Percentiles rank a stretch among this genome's conserved stretches.
phyloP scores from a whole-genome alignment of 495 filamentous ascomycete species.

The Sphaerosporella brunnea region DNA sequence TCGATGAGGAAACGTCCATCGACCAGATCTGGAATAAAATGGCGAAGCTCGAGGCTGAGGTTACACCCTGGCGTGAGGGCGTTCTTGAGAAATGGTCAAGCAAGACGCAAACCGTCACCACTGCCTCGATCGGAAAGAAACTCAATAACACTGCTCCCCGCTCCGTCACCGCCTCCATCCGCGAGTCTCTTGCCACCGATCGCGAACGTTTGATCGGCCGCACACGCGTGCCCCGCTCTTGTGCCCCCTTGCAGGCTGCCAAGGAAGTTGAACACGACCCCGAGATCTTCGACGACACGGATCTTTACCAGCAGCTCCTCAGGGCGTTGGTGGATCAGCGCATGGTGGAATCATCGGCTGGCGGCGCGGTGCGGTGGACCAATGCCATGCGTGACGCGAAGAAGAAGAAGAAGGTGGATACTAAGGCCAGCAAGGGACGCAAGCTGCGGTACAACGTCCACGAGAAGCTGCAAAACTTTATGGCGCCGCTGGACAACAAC shows the following conservation, averaged over 20 bases:
- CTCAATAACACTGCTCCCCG: conserved; percentile 37
- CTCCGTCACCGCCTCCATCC: conserved; percentile 52
- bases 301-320: conserved; percentile 81
- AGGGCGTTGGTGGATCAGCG: conserved; percentile 84
- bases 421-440: conserved; percentile 83
- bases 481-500: conserved; percentile 48
- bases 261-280: conserved; percentile 25
- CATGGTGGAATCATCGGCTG: conserved; percentile 39
- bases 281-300: conserved; percentile 67
- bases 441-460: conserved; percentile 88
- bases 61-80: conserved; percentile 34
- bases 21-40: conserved; percentile 58
- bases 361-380: conserved; percentile 27
- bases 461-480: conserved; percentile 94
- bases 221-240: conserved; percentile 49
- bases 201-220: conserved; percentile 47
- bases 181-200: conserved; percentile 51
- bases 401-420: conserved; percentile 73
- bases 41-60: conserved; percentile 41
- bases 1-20: conserved; percentile 35
- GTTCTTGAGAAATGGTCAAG: conserved; percentile 52
- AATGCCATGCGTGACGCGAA: conserved; percentile 66
- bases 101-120: conserved; percentile 35
- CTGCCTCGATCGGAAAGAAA: conserved; percentile 32
- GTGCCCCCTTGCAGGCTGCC: conserved; percentile 47